Evolutionary conservation across 805 yeast genomes (phyloP), one percentile per base, ranked within the genome.

Genomic region (Candida germanica): DNA sequence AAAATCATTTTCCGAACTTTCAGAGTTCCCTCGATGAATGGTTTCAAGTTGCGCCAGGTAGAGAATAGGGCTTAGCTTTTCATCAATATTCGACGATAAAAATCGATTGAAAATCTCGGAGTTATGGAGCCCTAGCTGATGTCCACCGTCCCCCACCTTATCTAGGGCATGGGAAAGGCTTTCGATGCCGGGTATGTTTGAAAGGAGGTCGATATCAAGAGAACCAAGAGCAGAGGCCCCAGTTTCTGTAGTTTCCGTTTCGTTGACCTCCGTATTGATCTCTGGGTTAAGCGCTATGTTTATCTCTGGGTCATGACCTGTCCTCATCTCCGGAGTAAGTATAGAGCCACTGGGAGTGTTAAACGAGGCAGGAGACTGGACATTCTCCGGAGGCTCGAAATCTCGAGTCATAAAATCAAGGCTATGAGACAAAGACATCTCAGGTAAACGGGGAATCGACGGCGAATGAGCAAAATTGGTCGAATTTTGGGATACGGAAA

Each of bases 81-180:
- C 38, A 11, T 36, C 39, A n/a, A 27, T 5, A n/a, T 29, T 31
- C 4, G 24, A 16, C 15, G 35, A 36, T 4, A 57, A 45, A 36
- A 51, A 59, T 24, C 49, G 48, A 33, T 49, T 51, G 46, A 59
- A 53, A 3, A 61, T 43, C 26, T 48, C 61, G 0, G 59, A 53
- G 29, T 51, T 57, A 26, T 54, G 56, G 11, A 57, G 42, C 17
- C 49, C 48, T 38, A 59, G 47, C 19, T 44, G 51, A 18, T 50
- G 48, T 10, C 56, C 55, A 2, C 59, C 61, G 24, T 50, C 50
- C 3, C 54, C 49, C 5, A 55, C 44, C 16, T 48, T 49, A 22
- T 56, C 59, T 12, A 60, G 33, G 1, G 59, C 55, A 30, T 47
- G 39, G 5, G 59, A 50, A 15, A 58, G 34, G 24, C 47, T 43